Evolutionary conservation across 768 basidiomycete genomes (phyloP).

Genomic region (Pleurotus sapidus): DNA sequence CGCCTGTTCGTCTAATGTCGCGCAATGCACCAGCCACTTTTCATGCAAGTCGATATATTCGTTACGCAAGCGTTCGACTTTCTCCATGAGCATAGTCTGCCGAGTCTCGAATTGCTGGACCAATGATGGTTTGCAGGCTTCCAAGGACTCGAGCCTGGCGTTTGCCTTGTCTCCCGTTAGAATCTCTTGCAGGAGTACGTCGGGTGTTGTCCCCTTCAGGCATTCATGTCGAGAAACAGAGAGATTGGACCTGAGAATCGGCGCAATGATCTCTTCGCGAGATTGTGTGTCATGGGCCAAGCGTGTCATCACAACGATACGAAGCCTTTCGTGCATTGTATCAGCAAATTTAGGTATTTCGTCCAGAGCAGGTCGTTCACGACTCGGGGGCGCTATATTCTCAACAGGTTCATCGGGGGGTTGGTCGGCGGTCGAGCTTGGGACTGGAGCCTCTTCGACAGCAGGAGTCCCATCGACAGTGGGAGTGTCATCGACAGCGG

Average conservation of each 20-base stretch:
- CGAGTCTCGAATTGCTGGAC: conserved; percentile 53
- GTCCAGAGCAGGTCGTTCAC: conserved; percentile 12
- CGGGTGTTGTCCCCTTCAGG: conserved; percentile 31
- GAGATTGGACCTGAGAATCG: conserved; percentile 61
- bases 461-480: neutral
- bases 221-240: conserved; percentile 29
- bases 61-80: conserved; percentile 51
- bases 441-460: neutral
- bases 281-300: conserved; percentile 58
- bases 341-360: conserved; percentile 41
- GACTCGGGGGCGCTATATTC: neutral
- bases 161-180: conserved; percentile 31
- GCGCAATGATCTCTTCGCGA: conserved; percentile 58
- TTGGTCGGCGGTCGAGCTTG: too few relatives aligned
- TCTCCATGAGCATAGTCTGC: conserved; percentile 46
- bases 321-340: conserved; percentile 57
- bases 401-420: too few relatives aligned
- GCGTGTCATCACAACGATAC: conserved; percentile 60
- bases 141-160: conserved; percentile 33
- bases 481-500: neutral
- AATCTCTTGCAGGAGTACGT: conserved; percentile 47
- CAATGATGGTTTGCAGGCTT: conserved; percentile 44
- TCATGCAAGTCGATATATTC: conserved; percentile 71
- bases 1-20: conserved; percentile 59
- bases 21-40: conserved; percentile 72